Conservation (phyloP, 1,284 basidiomycete species). For the Cystobasidium sp. region DNA sequence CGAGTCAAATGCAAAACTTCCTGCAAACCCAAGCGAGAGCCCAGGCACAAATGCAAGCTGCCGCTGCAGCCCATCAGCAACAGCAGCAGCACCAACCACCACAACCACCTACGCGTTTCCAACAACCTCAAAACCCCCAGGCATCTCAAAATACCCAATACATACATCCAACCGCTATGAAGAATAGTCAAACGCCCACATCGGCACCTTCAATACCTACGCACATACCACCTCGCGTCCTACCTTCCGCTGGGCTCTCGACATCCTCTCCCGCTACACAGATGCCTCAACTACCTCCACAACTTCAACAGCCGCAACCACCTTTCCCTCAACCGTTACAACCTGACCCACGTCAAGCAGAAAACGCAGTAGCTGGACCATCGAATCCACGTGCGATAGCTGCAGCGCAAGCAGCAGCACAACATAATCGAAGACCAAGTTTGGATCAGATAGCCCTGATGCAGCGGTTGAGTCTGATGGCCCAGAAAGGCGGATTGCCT, state of each 20-base stretch:
- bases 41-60: constrained; percentile 39
- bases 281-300: not conserved
- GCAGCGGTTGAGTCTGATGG: constrained; percentile 36
- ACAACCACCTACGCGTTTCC: not conserved
- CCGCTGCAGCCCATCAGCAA: constrained; percentile 13
- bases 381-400: constrained; percentile 1
- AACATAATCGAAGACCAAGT: constrained; percentile 25
- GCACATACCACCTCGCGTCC: not conserved
- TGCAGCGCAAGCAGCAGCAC: constrained; percentile 14
- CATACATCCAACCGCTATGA: not conserved
- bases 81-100: constrained; percentile 30
- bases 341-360: constrained; percentile 3
- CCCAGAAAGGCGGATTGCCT: constrained; percentile 39
- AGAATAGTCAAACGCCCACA: not conserved
- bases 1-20: constrained; percentile 32
- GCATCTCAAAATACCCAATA: constrained; percentile 1
- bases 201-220: not conserved
- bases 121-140: constrained; percentile 4
- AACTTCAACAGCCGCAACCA: not conserved
- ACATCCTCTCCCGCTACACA: constrained; percentile 3
- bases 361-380: constrained; percentile 13
- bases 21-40: constrained; percentile 27
- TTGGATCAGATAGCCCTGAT: constrained; percentile 41
- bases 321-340: constrained; percentile 13
- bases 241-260: not conserved